phyloP scores from a whole-genome alignment of 129 eudicot species.

The Heracleum sosnowskyi region DNA sequence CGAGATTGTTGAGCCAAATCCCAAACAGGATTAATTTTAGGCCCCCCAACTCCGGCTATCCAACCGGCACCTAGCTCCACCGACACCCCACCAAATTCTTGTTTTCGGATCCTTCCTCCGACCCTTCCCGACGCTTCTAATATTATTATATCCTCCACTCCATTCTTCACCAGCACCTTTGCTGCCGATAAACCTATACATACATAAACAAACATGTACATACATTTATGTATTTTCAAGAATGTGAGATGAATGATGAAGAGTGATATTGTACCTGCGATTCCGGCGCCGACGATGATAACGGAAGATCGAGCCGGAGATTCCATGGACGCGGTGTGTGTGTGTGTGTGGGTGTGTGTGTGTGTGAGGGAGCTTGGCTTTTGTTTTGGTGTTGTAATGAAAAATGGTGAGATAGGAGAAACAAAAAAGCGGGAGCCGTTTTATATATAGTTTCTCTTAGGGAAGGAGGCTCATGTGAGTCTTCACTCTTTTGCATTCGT shows the following conservation, averaged over 20 bases:
- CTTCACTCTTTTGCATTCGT: neutral
- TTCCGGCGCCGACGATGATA: conserved; percentile 82
- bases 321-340: conserved; percentile 34
- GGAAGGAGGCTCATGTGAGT: neutral
- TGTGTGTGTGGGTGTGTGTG: neutral
- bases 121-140: conserved; percentile 71
- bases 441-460: neutral
- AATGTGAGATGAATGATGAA: neutral
- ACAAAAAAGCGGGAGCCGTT: conserved; percentile 37
- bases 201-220: neutral
- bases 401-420: neutral
- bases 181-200: conserved; percentile 74
- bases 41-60: conserved; percentile 97
- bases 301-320: conserved; percentile 52
- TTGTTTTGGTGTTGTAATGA: conserved; percentile 1
- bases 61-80: conserved; percentile 98
- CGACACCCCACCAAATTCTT: conserved; percentile 54
- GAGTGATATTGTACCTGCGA: conserved; percentile 39
- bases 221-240: neutral
- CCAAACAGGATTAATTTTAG: conserved; percentile 69
- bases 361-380: neutral
- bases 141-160: conserved; percentile 71
- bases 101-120: conserved; percentile 73
- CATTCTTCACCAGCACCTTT: conserved; percentile 57
- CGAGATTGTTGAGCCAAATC: conserved; percentile 48